A percentile compares a stretch with the other conserved stretches of the same genome.
phyloP scores from a whole-genome alignment of 371 early-diverging fungal genomes.

The Zopfochytrium polystomum region DNA sequence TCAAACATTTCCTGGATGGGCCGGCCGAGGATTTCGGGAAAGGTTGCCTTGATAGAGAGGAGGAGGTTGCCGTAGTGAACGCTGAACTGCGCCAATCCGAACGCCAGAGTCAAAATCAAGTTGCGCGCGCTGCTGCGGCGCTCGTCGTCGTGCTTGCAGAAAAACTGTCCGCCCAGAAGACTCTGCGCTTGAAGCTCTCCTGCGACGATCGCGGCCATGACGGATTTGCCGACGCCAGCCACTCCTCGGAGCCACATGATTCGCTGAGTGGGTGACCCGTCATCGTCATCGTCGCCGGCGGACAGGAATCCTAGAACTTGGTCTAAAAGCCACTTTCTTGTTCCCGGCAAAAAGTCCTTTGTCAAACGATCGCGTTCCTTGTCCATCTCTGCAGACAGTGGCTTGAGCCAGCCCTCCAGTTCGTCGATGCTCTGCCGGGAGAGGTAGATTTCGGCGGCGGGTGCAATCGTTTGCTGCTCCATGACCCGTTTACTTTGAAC shows the following conservation, averaged over 20 bases:
- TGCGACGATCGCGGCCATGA: slow-evolving; percentile 4
- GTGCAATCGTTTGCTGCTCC: too few relatives aligned
- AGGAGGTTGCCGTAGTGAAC: slow-evolving; percentile 10
- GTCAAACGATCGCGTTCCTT: not conserved
- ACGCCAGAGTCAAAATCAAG: slow-evolving; percentile 20
- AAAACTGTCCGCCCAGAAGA: slow-evolving; percentile 2
- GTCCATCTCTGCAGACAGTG: slow-evolving; percentile 10
- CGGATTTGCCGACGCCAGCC: slow-evolving; percentile 12
- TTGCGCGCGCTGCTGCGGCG: slow-evolving; percentile 10
- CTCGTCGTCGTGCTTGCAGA: too few relatives aligned
- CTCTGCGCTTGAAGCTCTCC: not conserved
- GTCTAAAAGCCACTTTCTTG: slow-evolving; percentile 18
- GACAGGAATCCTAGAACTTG: slow-evolving; percentile 4
- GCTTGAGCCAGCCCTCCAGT: slow-evolving; percentile 9
- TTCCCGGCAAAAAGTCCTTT: slow-evolving; percentile 7
- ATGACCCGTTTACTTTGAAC: not conserved
- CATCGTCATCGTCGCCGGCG: too few relatives aligned
- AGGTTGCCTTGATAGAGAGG: slow-evolving; percentile 1
- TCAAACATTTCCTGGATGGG: slow-evolving; percentile 10
- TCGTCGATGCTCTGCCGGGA: not conserved
- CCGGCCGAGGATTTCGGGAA: not conserved
- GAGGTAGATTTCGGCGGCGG: too few relatives aligned
- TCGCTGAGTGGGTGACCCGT: too few relatives aligned
- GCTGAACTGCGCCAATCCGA: slow-evolving; percentile 12
- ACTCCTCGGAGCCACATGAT: slow-evolving; percentile 5